Percentiles rank a stretch among this genome's conserved stretches.
phyloP scores from a whole-genome alignment of 441 rosid genomes.

The Eruca vesicaria region DNA sequence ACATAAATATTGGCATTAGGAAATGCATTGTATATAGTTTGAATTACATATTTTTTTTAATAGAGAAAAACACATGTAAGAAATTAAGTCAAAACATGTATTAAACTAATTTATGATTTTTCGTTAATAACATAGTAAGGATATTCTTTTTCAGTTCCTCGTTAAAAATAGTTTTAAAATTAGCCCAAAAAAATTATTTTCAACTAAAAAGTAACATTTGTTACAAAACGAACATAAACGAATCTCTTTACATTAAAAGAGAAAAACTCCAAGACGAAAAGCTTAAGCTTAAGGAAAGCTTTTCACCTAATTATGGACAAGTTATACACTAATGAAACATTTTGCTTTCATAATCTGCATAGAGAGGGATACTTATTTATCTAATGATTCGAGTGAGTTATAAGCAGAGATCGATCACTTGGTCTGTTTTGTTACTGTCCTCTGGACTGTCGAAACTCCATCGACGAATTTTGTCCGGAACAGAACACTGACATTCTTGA shows the following conservation, averaged over 20 bases:
- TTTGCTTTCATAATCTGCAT: background rate
- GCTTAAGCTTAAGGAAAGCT: background rate
- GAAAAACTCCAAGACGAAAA: background rate
- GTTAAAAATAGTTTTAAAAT: background rate
- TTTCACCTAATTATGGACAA: background rate
- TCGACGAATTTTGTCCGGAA: slow-evolving; percentile 96
- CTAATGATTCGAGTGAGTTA: background rate
- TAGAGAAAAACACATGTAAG: background rate
- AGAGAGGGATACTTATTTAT: background rate
- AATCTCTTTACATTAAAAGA: background rate
- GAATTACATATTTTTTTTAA: background rate
- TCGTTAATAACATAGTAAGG: background rate
- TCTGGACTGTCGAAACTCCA: slow-evolving; percentile 93
- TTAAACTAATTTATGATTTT: background rate
- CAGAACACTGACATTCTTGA: slow-evolving; percentile 95
- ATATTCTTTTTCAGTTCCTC: too few species aligned
- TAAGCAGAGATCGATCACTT: slow-evolving; percentile 18
- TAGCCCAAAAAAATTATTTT: background rate
- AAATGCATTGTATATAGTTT: slow-evolving; percentile 4
- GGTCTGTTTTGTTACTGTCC: slow-evolving; percentile 77
- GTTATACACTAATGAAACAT: background rate
- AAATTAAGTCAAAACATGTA: background rate
- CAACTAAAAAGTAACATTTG: background rate
- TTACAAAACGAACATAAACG: background rate
- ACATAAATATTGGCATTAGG: slow-evolving; percentile 8